A percentile compares a stretch with the other conserved stretches of the same genome.
Conservation (phyloP, 2,329 filamentous ascomycete genomes). For the Elsinoe perseae region DNA sequence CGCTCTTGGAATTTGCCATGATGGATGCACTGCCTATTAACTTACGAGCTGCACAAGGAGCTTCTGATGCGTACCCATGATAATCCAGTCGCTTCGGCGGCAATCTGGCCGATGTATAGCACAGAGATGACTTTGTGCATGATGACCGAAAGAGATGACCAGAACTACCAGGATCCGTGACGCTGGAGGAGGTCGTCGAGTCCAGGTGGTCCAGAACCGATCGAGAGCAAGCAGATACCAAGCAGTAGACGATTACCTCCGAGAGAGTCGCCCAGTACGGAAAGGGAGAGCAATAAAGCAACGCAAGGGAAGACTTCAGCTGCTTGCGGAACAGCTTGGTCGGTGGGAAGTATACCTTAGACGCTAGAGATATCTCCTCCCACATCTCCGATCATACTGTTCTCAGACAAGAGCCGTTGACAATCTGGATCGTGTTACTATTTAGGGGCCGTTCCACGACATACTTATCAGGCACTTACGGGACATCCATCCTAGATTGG, state of each 20-base stretch:
- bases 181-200: not conserved
- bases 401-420: not conserved
- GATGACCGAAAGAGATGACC: too few relatives aligned
- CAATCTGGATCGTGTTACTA: not conserved
- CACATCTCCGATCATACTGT: not conserved
- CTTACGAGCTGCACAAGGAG: too few relatives aligned
- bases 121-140: too few relatives aligned
- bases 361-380: not conserved
- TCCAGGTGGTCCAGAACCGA: too few relatives aligned
- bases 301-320: not conserved
- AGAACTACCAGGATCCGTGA: not conserved
- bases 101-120: too few relatives aligned
- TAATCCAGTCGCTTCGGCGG: too few relatives aligned
- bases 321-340: not conserved
- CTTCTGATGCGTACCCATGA: too few relatives aligned
- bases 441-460: not conserved
- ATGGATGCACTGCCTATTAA: too few relatives aligned
- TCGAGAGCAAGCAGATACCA: not conserved
- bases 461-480: not conserved
- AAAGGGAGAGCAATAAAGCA: not conserved
- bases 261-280: not conserved
- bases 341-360: not conserved
- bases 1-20: too few relatives aligned
- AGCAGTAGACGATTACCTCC: not conserved
- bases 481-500: not conserved